These are phyloP conservation scores for Henckelia pumila DNA, from an alignment of 257 asterid genomes.

Conservation along the genomic window DNA sequence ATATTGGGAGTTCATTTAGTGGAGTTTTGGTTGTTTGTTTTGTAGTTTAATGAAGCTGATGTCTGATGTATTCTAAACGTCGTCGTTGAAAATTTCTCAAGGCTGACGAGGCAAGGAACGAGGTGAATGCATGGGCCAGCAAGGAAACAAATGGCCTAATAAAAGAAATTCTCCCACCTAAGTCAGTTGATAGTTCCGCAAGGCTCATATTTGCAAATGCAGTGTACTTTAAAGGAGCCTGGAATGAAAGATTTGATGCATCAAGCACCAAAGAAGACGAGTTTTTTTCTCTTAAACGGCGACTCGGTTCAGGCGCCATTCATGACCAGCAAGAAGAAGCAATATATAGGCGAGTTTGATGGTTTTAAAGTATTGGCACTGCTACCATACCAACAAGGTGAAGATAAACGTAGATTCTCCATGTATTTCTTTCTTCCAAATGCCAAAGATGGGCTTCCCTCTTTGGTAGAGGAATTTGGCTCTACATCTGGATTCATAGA, in stretches of 20 bases:
- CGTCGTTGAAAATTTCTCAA: not conserved
- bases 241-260: conserved; percentile 47
- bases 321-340: conserved; percentile 57
- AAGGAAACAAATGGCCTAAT: conserved; percentile 53
- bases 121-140: conserved; percentile 51
- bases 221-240: conserved; percentile 52
- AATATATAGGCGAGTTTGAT: too few relatives aligned
- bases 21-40: too few relatives aligned
- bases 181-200: conserved; percentile 37
- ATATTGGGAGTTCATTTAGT: too few relatives aligned
- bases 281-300: conserved; percentile 40
- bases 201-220: conserved; percentile 52
- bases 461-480: conserved; percentile 31
- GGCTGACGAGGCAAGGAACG: conserved; percentile 38
- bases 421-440: conserved; percentile 50
- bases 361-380: too few relatives aligned
- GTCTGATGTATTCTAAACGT: too few relatives aligned
- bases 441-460: conserved; percentile 36
- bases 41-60: too few relatives aligned
- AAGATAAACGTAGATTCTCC: too few relatives aligned
- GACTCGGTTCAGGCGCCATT: conserved; percentile 43
- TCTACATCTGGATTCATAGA: conserved; percentile 36
- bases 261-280: conserved; percentile 35
- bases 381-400: too few relatives aligned
- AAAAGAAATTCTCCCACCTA: conserved; percentile 42